Evolutionary conservation across 192 early-diverging fungal genomes (phyloP), one percentile per base, ranked within the genome.

Genomic region (Endogone sp.): DNA sequence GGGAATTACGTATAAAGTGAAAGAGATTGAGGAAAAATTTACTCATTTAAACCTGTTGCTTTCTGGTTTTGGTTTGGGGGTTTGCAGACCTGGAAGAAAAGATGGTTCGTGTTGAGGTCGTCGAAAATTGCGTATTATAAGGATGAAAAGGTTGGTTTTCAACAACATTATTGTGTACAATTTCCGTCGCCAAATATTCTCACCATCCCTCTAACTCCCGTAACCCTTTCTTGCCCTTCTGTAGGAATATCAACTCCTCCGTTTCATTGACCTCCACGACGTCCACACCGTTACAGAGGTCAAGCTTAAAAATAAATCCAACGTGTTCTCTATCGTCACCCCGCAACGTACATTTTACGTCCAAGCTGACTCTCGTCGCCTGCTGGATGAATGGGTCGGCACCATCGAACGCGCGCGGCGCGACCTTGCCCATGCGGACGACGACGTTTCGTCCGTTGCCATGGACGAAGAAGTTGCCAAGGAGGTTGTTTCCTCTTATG

Each of bases 51-150:
- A 23, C 26, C 61, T 10, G 4, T 44, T 44, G 4, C 13, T 58
- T 16, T 32, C 3, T 58, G 3, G 8, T 66, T 71, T 58, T 58
- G 27, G 24, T 21, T 29, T 24, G 3, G 60, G 22, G 24, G n/a
- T 37, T 16, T 29, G 32, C 75, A 93, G 89, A 87, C 85, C 3
- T 95, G 92, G 93, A 93, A 93, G 76, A 89, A 84, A 63, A 82
- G 91, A 59, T 95, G 91, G 92, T 95, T 95, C 76, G 92, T 95
- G 9, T 81, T 95, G 60, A 71, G 91, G 56, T 81, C 92, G 23
- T 89, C 88, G 1, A 88, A 87, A 68, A 75, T 95, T n/a, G 88
- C 90, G 1, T 90, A 93, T 68, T 95, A 95, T 78, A 90, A 95
- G 71, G 91, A 91, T 70, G 88, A 88, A 25, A 91, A 91, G 80